A percentile compares a stretch with the other conserved stretches of the same genome.
Evolutionary conservation across 257 asterid genomes (phyloP).

Genomic region (Striga asiatica): DNA sequence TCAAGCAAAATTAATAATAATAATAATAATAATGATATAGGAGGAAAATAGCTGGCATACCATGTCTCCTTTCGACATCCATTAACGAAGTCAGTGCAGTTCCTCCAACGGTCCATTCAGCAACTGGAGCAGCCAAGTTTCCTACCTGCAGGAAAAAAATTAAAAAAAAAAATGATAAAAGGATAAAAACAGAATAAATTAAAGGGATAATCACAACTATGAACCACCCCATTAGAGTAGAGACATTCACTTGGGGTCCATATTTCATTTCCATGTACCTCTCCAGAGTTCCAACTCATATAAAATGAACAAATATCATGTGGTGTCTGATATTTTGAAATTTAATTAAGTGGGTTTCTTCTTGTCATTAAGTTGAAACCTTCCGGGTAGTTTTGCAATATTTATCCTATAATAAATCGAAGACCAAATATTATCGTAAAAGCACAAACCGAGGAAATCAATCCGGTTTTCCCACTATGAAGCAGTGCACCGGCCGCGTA

Average conservation of each 20-base stretch:
- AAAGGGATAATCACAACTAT: too few relatives aligned
- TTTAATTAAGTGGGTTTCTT: too few relatives aligned
- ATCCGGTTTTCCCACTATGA: slow-evolving; percentile 76
- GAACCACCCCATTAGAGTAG: too few relatives aligned
- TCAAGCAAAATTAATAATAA: too few relatives aligned
- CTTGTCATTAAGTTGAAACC: not conserved
- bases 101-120: slow-evolving; percentile 73
- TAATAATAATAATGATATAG: too few relatives aligned
- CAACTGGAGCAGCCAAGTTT: slow-evolving; percentile 68
- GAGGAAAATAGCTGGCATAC: slow-evolving; percentile 25
- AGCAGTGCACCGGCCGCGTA: slow-evolving; percentile 77
- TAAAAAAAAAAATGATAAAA: too few relatives aligned
- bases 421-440: not conserved
- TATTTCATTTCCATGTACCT: too few relatives aligned
- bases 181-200: too few relatives aligned
- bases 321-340: not conserved
- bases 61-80: slow-evolving; percentile 88
- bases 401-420: too few relatives aligned
- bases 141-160: too few relatives aligned
- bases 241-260: too few relatives aligned
- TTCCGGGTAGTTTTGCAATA: too few relatives aligned
- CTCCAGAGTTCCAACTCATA: not conserved
- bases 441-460: slow-evolving; percentile 49
- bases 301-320: not conserved
- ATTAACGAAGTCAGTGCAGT: slow-evolving; percentile 59